These are phyloP conservation scores for Sporothrix schenckii DNA, from an alignment of 2,329 filamentous ascomycete genomes.

Conservation along the genomic window DNA sequence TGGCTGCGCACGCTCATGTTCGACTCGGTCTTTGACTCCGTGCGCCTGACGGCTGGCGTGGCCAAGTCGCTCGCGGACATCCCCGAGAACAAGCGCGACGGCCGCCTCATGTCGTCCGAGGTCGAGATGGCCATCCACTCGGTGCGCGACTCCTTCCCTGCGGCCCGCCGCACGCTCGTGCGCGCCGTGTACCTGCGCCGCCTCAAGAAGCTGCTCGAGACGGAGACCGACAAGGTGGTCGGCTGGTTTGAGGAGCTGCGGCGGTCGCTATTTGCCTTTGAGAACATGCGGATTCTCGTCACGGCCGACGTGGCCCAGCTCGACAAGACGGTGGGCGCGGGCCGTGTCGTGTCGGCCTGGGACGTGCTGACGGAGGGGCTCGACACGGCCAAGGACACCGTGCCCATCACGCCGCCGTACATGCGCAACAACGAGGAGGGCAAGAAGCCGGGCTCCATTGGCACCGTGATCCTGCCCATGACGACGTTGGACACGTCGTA, in stretches of 20 bases:
- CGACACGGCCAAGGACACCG: slow-evolving; percentile 54
- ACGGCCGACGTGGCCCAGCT: slow-evolving; percentile 79
- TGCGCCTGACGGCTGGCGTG: slow-evolving; percentile 64
- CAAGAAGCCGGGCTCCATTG: slow-evolving; percentile 70
- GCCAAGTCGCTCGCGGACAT: slow-evolving; percentile 88
- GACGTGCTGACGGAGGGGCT: slow-evolving; percentile 61
- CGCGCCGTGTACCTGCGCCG: slow-evolving; percentile 86
- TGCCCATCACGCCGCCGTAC: slow-evolving; percentile 70
- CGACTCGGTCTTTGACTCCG: slow-evolving; percentile 81
- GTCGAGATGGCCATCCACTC: slow-evolving; percentile 79
- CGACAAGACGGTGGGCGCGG: slow-evolving; percentile 55
- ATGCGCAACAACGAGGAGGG: slow-evolving; percentile 77
- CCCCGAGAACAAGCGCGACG: slow-evolving; percentile 87
- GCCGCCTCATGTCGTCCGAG: slow-evolving; percentile 66
- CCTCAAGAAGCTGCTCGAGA: slow-evolving; percentile 76
- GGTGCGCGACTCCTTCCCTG: slow-evolving; percentile 72
- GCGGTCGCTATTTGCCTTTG: slow-evolving; percentile 73
- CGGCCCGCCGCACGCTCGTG: slow-evolving; percentile 79
- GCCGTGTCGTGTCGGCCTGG: slow-evolving; percentile 68
- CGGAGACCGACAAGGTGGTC: slow-evolving; percentile 75
- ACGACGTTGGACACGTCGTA: slow-evolving; percentile 91
- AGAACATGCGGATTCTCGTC: slow-evolving; percentile 84
- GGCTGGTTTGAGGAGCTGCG: slow-evolving; percentile 77
- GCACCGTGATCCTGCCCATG: slow-evolving; percentile 83
- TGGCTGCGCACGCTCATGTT: slow-evolving; percentile 89